phyloP scores from a whole-genome alignment of 2,329 filamentous ascomycete species.

The Corinectria fuckeliana region DNA sequence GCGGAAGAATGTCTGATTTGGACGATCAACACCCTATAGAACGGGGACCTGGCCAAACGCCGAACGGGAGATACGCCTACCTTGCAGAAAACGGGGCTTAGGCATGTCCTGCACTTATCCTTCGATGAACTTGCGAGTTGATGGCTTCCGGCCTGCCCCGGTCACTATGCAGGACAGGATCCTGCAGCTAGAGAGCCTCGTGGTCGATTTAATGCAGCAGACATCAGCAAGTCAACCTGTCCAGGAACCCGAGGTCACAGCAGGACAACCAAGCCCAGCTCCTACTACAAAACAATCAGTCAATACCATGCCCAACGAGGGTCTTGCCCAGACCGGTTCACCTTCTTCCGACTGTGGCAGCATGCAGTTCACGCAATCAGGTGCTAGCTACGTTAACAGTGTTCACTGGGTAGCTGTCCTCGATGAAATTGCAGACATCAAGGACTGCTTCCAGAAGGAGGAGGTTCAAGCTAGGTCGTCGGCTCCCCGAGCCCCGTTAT shows the following conservation, averaged over 20 bases:
- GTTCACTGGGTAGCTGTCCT: constrained; percentile 51
- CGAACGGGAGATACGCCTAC: neutral
- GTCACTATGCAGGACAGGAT: neutral
- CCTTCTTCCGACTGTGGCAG: constrained; percentile 39
- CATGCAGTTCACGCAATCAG: constrained; percentile 36
- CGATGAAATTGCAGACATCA: constrained; percentile 49
- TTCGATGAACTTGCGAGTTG: constrained; percentile 1
- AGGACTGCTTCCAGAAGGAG: constrained; percentile 41
- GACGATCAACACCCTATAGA: neutral
- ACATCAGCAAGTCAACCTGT: neutral
- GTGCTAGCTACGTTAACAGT: constrained; percentile 43
- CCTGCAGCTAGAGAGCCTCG: constrained; percentile 38
- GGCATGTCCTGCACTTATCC: constrained; percentile 5
- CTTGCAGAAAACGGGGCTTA: neutral
- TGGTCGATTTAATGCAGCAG: constrained; percentile 36
- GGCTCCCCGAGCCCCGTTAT: fast-evolving
- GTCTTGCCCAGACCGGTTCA: neutral
- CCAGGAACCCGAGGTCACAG: neutral
- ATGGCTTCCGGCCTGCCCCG: neutral
- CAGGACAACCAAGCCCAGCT: neutral
- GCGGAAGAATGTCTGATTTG: neutral
- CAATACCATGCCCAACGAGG: neutral
- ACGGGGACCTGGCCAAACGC: neutral
- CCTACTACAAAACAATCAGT: neutral
- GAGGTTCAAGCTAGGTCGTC: neutral